Evolutionary conservation across 148 eudicot genomes (phyloP).

Genomic region (Chenopodium suecicum): DNA sequence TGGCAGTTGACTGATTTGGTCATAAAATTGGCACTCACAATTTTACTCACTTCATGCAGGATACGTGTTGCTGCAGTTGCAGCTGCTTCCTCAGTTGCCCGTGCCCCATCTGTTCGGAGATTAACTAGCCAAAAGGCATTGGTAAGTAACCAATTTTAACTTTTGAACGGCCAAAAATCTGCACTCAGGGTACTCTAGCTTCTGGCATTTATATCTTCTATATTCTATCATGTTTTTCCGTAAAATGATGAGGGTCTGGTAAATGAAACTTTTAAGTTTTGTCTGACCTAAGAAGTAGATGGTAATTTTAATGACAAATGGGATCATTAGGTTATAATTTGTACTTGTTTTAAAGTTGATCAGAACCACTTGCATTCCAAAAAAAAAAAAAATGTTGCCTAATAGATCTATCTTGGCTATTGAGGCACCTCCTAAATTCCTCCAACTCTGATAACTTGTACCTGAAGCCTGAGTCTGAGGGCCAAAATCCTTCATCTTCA

Average conservation of each 20-base stretch:
- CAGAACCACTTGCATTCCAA: not conserved
- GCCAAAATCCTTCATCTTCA: not conserved
- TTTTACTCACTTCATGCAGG: constrained; percentile 46
- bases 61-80: constrained; percentile 99
- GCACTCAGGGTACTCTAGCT: not conserved
- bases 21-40: constrained; percentile 6
- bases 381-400: not conserved
- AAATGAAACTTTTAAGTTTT: not conserved
- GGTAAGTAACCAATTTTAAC: constrained; percentile 43
- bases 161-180: not conserved
- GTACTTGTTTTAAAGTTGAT: not conserved
- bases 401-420: not conserved
- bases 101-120: constrained; percentile 79
- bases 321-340: not conserved
- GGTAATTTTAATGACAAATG: not conserved
- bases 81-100: constrained; percentile 88
- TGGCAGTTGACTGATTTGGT: constrained; percentile 12
- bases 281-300: not conserved
- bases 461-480: not conserved
- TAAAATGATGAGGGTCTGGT: not conserved
- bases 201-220: no score
- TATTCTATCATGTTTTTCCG: not conserved
- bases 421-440: not conserved
- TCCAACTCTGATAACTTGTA: not conserved
- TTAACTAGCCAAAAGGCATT: constrained; percentile 55